Percentiles rank a stretch among this genome's conserved stretches.
phyloP scores from a whole-genome alignment of 805 yeast species.

The Wickerhamiella sorbophila region DNA sequence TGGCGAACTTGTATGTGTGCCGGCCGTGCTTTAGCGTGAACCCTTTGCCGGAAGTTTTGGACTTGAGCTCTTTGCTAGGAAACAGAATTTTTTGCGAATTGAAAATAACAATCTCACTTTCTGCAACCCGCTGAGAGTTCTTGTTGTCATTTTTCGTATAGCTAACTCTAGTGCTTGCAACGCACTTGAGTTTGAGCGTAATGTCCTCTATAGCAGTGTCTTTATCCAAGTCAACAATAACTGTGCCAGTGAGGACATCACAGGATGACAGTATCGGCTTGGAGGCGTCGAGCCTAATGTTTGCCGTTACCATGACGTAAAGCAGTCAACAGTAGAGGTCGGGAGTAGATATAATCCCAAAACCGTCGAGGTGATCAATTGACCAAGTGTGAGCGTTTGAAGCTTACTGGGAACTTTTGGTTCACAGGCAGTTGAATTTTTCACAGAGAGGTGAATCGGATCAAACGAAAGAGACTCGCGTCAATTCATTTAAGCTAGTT shows the following conservation, averaged over 20 bases:
- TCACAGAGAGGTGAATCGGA: too few relatives aligned
- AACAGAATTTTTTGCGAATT: slow-evolving; percentile 4
- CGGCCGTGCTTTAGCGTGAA: slow-evolving; percentile 7
- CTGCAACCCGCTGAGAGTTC: background rate
- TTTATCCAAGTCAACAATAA: slow-evolving; percentile 5
- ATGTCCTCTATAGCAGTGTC: slow-evolving; percentile 7
- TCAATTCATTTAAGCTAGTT: too few relatives aligned
- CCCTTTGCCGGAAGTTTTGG: slow-evolving; percentile 3
- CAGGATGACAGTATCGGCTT: slow-evolving; percentile 8
- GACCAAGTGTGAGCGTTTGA: too few relatives aligned
- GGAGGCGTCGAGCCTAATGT: slow-evolving; percentile 4
- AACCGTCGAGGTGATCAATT: too few relatives aligned
- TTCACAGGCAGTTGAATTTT: too few relatives aligned
- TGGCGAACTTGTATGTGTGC: slow-evolving; percentile 7
- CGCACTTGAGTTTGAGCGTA: slow-evolving; percentile 9
- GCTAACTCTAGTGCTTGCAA: slow-evolving; percentile 6
- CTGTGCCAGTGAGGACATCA: slow-evolving; percentile 10
- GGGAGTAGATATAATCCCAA: too few relatives aligned
- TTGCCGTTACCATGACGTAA: background rate
- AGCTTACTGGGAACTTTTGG: too few relatives aligned
- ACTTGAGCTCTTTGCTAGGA: slow-evolving; percentile 3
- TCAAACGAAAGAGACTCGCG: too few relatives aligned
- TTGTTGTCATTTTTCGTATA: background rate
- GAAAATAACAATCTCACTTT: slow-evolving; percentile 1
- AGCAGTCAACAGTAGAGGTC: too few relatives aligned